phyloP scores from a whole-genome alignment of 169 alveolate genomes.

The Cryptosporidium ryanae region DNA sequence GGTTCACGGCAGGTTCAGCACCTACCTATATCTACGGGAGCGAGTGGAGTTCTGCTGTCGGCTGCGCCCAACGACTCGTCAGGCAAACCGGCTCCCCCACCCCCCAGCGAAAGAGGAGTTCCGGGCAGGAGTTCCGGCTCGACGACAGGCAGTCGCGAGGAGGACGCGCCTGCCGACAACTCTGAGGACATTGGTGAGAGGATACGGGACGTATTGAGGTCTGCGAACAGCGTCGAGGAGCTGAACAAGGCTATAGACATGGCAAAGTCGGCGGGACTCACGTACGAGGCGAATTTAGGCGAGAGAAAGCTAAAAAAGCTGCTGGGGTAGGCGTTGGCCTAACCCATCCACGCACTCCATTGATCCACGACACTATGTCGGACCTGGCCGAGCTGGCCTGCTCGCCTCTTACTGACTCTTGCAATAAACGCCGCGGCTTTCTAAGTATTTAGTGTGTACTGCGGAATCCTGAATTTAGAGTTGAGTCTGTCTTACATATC shows the following conservation, averaged over 20 bases:
- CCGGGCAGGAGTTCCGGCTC: background rate
- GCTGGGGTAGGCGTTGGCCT: background rate
- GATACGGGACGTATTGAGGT: conserved; percentile 20
- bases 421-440: no score
- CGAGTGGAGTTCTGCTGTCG: background rate
- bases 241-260: conserved; percentile 57
- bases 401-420: no score
- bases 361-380: no score
- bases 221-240: conserved; percentile 45
- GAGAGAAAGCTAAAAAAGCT: conserved; percentile 63
- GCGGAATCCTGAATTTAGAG: no score
- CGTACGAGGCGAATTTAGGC: conserved; percentile 59
- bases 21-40: background rate
- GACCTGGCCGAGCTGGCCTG: no score
- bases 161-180: background rate
- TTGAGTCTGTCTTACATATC: no score
- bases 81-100: no score
- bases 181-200: conserved; percentile 45
- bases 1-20: background rate
- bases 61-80: background rate
- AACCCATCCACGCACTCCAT: no score
- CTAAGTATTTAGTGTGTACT: no score
- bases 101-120: no score
- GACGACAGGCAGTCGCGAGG: background rate
- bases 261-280: conserved; percentile 67